These are phyloP conservation scores for Rhizopogon vinicolor DNA, from an alignment of 768 basidiomycete species.

Conservation along the genomic window DNA sequence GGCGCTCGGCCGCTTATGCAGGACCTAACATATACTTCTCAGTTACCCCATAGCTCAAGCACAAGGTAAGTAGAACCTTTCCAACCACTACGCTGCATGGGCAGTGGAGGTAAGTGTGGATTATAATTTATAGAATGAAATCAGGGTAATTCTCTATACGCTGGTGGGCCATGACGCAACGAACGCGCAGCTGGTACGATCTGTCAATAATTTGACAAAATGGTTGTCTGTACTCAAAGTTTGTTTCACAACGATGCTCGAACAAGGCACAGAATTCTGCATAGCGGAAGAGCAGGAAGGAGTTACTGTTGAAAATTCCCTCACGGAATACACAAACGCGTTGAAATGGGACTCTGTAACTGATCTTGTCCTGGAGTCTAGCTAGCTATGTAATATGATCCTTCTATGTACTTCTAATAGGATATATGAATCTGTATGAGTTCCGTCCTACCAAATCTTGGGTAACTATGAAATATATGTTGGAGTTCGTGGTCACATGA, in stretches of 20 bases:
- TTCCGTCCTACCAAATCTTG: slow-evolving; percentile 5
- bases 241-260: slow-evolving; percentile 67
- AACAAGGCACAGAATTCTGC: slow-evolving; percentile 41
- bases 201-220: slow-evolving; percentile 67
- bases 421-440: neutral
- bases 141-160: no score
- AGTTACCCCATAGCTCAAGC: no score
- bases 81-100: no score
- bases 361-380: slow-evolving; percentile 11
- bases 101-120: no score
- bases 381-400: neutral
- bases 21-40: no score
- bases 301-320: slow-evolving; percentile 18
- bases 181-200: slow-evolving; percentile 64
- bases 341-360: slow-evolving; percentile 8
- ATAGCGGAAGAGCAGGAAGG: slow-evolving; percentile 67
- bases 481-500: no score
- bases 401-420: neutral
- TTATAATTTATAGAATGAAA: no score
- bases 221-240: slow-evolving; percentile 75
- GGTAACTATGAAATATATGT: slow-evolving; percentile 34
- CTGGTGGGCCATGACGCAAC: no score
- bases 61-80: no score
- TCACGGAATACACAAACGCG: slow-evolving; percentile 4
- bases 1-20: no score